phyloP scores from a whole-genome alignment of 108 stramenopile species.

The Nitzschia sp. region DNA sequence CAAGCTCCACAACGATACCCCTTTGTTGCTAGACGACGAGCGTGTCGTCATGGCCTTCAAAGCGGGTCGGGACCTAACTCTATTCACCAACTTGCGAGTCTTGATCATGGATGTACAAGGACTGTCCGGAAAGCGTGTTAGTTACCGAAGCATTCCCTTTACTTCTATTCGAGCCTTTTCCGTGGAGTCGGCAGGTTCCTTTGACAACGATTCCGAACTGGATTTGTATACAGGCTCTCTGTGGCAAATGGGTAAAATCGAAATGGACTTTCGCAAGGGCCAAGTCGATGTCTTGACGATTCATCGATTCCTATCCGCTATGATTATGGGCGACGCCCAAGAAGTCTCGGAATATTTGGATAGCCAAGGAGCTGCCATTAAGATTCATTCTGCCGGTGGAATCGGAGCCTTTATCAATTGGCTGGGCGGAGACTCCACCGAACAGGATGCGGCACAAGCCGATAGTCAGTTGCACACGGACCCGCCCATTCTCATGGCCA shows the following conservation, averaged over 20 bases:
- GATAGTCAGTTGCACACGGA: conserved; percentile 46
- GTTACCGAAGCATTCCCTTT: conserved; percentile 54
- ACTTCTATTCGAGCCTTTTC: conserved; percentile 48
- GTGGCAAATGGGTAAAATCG: conserved; percentile 30
- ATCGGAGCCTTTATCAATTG: conserved; percentile 21
- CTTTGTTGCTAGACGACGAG: conserved; percentile 57
- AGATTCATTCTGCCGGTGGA: not conserved
- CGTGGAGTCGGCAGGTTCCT: conserved; percentile 61
- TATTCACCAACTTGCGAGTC: conserved; percentile 44
- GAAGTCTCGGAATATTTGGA: conserved; percentile 41
- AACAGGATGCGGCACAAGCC: conserved; percentile 46
- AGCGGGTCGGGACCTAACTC: conserved; percentile 55
- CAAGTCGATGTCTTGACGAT: conserved; percentile 55
- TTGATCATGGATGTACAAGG: conserved; percentile 42
- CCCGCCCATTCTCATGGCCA: conserved; percentile 50
- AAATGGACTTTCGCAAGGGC: conserved; percentile 54
- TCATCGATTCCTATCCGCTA: conserved; percentile 56
- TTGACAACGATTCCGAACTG: conserved; percentile 61
- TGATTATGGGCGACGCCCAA: conserved; percentile 43
- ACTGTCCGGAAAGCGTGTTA: conserved; percentile 52
- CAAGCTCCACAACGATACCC: conserved; percentile 39
- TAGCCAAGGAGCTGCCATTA: conserved; percentile 11
- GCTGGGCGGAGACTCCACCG: conserved; percentile 32
- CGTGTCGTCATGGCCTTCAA: conserved; percentile 63
- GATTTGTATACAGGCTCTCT: conserved; percentile 27